Base-by-base conservation (phyloP, 2,329 filamentous ascomycete species). In the Ascocoryne sarcoides region DNA sequence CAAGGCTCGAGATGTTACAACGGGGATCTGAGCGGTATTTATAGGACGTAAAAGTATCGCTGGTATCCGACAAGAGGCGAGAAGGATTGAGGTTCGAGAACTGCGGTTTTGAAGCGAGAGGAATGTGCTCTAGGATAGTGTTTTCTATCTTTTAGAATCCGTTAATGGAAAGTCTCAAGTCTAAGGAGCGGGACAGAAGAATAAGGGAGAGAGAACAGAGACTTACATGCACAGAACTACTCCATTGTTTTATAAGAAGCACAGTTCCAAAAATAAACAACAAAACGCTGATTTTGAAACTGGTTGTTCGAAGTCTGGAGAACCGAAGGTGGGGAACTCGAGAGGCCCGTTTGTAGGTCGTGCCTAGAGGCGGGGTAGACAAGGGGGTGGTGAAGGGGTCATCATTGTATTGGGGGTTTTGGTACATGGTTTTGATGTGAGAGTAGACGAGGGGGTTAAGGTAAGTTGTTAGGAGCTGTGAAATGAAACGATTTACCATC, bases 1-100 rank as follows among this genome's bases (percentile, higher is more conserved):
- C 64, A 3, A 65, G 52, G 2, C 65, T 68, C 9, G 65, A 69
- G 43, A 70, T 53, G 32, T 65, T 60, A 52, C 67, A 70, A 5
- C 51, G 51, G 2, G 61, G 60, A 26, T 7, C 12, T 26, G 23
- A 26, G 37, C 63, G 62, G 47, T 65, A 63, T 43, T 65, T 67
- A 56, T 67, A 69, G 14, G 47, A 52, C 15, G 51, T 47, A 37
- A 70, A 65, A 2, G 62, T 62, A 47, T 70, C 65, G 17, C 46
- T 40, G 3, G 32, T 40, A 20, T 55, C 53, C 2, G 45, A 43
- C 2, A 29, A 9, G 19, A 49, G 44, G 35, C n/a, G n/a, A n/a
- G n/a, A n/a, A n/a, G n/a, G n/a, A n/a, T n/a, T n/a, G n/a, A n/a
- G n/a, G n/a, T n/a, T n/a, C n/a, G n/a, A n/a, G n/a, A n/a, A n/a